These are phyloP conservation scores for Amauroascus niger DNA, from an alignment of 2,329 filamentous ascomycete species.

Conservation along the genomic window DNA sequence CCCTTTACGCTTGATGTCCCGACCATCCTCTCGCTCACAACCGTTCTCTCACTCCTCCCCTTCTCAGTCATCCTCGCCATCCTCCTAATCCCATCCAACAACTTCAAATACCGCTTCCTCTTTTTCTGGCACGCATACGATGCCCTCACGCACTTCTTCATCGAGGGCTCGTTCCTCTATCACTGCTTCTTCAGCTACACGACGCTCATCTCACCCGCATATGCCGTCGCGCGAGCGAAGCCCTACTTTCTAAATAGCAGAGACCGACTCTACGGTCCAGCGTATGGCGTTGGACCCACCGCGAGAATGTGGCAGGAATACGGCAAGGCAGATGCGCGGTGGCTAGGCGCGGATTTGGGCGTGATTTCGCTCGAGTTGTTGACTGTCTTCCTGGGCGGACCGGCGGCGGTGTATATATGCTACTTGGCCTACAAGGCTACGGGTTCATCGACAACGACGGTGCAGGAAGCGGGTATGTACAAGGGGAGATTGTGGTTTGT, in stretches of 20 bases:
- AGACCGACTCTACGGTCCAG: slow-evolving; percentile 49
- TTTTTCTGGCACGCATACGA: slow-evolving; percentile 96
- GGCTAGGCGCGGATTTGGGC: slow-evolving; percentile 50
- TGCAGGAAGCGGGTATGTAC: slow-evolving; percentile 27
- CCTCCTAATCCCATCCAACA: slow-evolving; percentile 43
- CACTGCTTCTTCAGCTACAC: slow-evolving; percentile 75
- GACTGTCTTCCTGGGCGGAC: slow-evolving; percentile 51
- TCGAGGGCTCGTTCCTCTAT: slow-evolving; percentile 87
- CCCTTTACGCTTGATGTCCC: slow-evolving; percentile 17
- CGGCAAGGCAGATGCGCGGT: slow-evolving; percentile 53
- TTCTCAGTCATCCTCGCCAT: slow-evolving; percentile 44
- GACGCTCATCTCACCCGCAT: slow-evolving; percentile 25
- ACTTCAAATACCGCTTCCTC: slow-evolving; percentile 57
- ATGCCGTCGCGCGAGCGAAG: slow-evolving; percentile 14
- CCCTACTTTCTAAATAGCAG: slow-evolving; percentile 46
- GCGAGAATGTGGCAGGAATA: slow-evolving; percentile 56
- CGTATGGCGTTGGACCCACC: slow-evolving; percentile 46
- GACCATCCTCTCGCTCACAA: slow-evolving; percentile 47
- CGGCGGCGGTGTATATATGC: slow-evolving; percentile 50
- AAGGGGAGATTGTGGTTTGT: slow-evolving; percentile 44
- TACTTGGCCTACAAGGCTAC: slow-evolving; percentile 37
- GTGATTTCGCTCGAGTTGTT: slow-evolving; percentile 52
- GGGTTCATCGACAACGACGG: neutral
- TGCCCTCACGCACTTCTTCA: slow-evolving; percentile 78
- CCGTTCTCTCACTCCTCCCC: slow-evolving; percentile 46